Conservation (phyloP, 2,329 filamentous ascomycete genomes). For the Calcarisporium arbuscula region DNA sequence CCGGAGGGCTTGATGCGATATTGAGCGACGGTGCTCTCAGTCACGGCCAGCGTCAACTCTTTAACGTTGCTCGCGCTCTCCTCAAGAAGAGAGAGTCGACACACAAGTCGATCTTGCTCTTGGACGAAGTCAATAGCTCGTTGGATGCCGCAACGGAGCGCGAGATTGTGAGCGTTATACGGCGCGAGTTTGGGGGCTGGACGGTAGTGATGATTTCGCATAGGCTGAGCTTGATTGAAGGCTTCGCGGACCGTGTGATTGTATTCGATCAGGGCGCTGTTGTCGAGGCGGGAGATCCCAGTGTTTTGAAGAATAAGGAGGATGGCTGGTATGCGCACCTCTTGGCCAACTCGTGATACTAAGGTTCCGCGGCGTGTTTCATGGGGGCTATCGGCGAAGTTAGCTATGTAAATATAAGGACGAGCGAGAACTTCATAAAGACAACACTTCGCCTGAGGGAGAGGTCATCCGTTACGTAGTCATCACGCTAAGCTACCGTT, state of each 20-base stretch:
- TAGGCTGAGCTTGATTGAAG: constrained; percentile 39
- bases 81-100: too few relatives aligned
- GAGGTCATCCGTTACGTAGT: too few relatives aligned
- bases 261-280: constrained; percentile 41
- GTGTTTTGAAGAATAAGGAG: too few relatives aligned
- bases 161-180: constrained; percentile 31
- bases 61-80: constrained; percentile 30
- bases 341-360: too few relatives aligned
- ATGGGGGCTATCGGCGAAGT: too few relatives aligned
- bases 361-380: too few relatives aligned
- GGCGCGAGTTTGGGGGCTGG: constrained; percentile 29
- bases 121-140: constrained; percentile 34
- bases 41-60: constrained; percentile 38
- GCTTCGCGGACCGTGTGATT: constrained; percentile 43
- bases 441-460: too few relatives aligned
- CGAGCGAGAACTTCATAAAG: too few relatives aligned
- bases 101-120: constrained; percentile 29
- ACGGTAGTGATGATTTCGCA: constrained; percentile 47
- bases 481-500: too few relatives aligned
- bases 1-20: constrained; percentile 29
- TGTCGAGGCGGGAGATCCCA: constrained; percentile 32
- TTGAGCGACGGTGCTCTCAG: constrained; percentile 27
- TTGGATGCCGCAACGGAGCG: constrained; percentile 33
- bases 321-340: too few relatives aligned
- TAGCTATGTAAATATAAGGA: too few relatives aligned